These are phyloP conservation scores for Jamesozyma lodderae DNA, from an alignment of 805 yeast species.

Conservation along the genomic window DNA sequence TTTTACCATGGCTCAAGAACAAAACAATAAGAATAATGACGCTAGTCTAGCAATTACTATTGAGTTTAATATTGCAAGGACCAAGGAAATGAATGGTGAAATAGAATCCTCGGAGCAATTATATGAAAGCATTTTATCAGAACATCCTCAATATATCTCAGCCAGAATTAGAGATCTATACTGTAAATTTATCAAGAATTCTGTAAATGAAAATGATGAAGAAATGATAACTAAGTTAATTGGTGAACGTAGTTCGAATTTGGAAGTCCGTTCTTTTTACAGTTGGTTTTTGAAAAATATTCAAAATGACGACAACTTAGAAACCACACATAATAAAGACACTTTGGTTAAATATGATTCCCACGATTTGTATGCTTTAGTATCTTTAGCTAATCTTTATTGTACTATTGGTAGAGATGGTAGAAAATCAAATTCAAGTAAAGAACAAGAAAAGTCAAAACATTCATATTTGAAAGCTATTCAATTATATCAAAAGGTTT, in stretches of 20 bases:
- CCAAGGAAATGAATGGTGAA: conserved; percentile 43
- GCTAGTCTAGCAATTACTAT: conserved; percentile 36
- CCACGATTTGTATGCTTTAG: conserved; percentile 82
- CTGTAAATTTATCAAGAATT: conserved; percentile 43
- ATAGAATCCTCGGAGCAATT: conserved; percentile 17
- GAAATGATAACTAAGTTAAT: conserved; percentile 42
- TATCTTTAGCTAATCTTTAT: conserved; percentile 84
- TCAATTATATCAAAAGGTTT: conserved; percentile 81
- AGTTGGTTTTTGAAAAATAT: conserved; percentile 74
- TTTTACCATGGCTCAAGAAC: conserved; percentile 40
- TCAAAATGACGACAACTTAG: conserved; percentile 42
- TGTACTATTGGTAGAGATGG: conserved; percentile 71
- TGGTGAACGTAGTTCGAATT: conserved; percentile 44
- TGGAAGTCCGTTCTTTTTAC: conserved; percentile 83
- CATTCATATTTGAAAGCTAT: conserved; percentile 84
- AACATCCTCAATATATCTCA: conserved; percentile 61
- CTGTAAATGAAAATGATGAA: conserved; percentile 14
- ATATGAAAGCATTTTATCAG: conserved; percentile 49
- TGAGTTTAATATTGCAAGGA: conserved; percentile 69
- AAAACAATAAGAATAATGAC: conserved; percentile 26
- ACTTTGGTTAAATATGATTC: conserved; percentile 75
- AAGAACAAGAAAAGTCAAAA: conserved; percentile 44
- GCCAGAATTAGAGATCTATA: conserved; percentile 68
- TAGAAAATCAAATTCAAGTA: conserved; percentile 34
- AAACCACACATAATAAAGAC: conserved; percentile 72